A percentile compares a stretch with the other conserved stretches of the same genome.
Evolutionary conservation across 768 basidiomycete genomes (phyloP).

Genomic region (Mycena maculata): DNA sequence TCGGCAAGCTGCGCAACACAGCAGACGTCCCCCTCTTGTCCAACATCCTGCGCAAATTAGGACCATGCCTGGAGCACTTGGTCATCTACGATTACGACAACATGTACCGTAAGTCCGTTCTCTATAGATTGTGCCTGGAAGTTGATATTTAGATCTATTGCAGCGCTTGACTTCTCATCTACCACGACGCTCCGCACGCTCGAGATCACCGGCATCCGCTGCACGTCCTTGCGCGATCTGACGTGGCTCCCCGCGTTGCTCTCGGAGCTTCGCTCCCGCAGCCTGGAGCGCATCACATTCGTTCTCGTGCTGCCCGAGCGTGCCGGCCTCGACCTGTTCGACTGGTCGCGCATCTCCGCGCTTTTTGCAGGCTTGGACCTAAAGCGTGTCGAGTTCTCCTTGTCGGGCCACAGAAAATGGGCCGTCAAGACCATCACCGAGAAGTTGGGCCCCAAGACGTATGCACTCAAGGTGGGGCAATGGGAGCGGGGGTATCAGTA

Average conservation of each 20-base stretch:
- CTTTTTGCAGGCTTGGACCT: background rate
- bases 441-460: background rate
- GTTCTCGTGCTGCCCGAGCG: background rate
- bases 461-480: background rate
- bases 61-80: constrained; percentile 8
- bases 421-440: constrained; percentile 1
- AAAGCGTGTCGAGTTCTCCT: background rate
- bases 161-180: constrained; percentile 16
- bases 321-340: background rate
- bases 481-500: constrained; percentile 5
- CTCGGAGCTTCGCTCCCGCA: background rate
- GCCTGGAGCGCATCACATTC: constrained; percentile 4
- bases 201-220: constrained; percentile 3
- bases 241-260: constrained; percentile 18
- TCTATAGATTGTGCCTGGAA: background rate
- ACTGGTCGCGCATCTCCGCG: constrained; percentile 5
- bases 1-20: background rate
- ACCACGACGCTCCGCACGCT: constrained; percentile 4
- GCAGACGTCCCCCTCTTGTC: background rate
- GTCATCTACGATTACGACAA: background rate
- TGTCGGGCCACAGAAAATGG: constrained; percentile 10
- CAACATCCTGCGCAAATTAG: background rate
- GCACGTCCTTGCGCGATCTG: background rate
- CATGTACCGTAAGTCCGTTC: constrained; percentile 3
- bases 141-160: background rate